Conservation (phyloP, 495 filamentous ascomycete species). For the Penicillium crystallinum region DNA sequence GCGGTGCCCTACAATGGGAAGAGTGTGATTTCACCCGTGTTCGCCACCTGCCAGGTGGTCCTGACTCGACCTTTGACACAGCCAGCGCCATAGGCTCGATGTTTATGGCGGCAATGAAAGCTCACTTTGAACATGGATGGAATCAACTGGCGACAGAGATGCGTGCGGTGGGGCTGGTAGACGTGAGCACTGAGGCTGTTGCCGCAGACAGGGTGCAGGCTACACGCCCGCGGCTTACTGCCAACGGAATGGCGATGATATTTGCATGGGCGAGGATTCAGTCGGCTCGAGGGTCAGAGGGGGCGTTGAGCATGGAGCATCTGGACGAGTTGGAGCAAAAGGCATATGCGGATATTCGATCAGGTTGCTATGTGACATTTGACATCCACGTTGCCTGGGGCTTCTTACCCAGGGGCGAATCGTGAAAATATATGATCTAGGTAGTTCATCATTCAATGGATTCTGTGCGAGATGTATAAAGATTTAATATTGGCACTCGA, state of each 20-base stretch:
- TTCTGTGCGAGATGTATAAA: too few relatives aligned
- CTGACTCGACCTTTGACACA: not conserved
- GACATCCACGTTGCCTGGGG: conserved; percentile 4
- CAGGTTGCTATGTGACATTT: conserved; percentile 12
- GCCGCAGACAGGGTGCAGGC: not conserved
- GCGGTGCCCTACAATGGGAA: conserved; percentile 39
- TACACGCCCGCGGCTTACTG: not conserved
- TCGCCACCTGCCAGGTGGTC: not conserved
- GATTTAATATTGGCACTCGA: too few relatives aligned
- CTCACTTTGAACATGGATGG: not conserved
- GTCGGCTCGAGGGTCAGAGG: conserved; percentile 1
- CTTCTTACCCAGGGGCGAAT: not conserved
- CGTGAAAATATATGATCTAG: not conserved
- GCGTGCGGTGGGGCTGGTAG: not conserved
- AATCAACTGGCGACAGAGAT: not conserved
- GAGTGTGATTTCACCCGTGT: conserved; percentile 12
- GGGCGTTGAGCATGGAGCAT: not conserved
- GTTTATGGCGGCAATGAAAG: conserved; percentile 1
- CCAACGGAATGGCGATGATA: conserved; percentile 9
- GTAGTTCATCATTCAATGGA: too few relatives aligned
- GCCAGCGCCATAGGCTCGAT: conserved; percentile 1
- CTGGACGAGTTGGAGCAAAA: conserved; percentile 10
- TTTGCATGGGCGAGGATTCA: conserved; percentile 9
- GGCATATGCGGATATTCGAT: conserved; percentile 11
- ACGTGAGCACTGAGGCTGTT: not conserved